Evolutionary conservation across 148 eudicot species (phyloP).

Genomic region (Diospyros kaki): DNA sequence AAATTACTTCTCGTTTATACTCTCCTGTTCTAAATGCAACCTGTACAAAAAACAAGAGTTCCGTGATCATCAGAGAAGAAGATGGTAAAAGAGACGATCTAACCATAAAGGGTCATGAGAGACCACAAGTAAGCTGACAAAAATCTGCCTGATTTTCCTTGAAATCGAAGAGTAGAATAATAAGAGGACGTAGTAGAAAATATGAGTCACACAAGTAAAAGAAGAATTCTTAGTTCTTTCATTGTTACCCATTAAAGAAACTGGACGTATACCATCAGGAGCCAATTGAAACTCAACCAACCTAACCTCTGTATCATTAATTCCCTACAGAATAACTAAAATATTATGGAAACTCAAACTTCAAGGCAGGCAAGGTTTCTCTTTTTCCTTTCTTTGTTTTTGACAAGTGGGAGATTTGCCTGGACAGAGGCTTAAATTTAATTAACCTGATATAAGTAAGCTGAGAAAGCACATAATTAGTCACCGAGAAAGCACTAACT

Average conservation of each 20-base stretch:
- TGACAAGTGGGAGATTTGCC: neutral
- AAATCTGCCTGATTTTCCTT: neutral
- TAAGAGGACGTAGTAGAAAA: neutral
- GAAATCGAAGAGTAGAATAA: neutral
- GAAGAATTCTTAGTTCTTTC: neutral
- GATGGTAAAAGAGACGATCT: slow-evolving; percentile 2
- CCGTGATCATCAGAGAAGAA: neutral
- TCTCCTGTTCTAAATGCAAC: slow-evolving; percentile 93
- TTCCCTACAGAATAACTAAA: neutral
- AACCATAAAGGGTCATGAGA: neutral
- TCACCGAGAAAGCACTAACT: no score
- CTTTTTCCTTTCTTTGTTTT: neutral
- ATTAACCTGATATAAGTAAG: neutral
- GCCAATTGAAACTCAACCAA: neutral
- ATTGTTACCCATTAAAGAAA: neutral
- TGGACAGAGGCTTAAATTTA: neutral
- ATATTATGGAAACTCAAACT: neutral
- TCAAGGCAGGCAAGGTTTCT: neutral
- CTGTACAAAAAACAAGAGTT: slow-evolving; percentile 36
- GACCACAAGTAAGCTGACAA: neutral
- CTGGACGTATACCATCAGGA: neutral
- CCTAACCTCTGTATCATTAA: neutral
- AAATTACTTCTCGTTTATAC: slow-evolving; percentile 79
- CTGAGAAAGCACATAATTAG: no score
- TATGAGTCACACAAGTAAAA: neutral